These are phyloP conservation scores for Podila epigama DNA, from an alignment of 192 early-diverging fungal genomes.

Conservation along the genomic window DNA sequence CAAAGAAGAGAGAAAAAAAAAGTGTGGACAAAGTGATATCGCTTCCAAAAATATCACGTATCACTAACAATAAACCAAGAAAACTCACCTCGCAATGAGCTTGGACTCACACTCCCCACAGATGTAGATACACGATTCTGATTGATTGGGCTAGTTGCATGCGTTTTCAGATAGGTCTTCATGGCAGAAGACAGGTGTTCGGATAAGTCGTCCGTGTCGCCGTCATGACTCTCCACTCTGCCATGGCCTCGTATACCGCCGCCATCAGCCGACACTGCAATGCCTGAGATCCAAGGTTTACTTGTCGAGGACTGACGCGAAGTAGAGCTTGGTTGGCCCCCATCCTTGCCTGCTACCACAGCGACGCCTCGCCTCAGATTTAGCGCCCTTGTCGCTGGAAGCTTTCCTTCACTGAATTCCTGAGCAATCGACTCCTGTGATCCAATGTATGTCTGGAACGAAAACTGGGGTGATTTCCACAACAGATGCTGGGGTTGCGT, in stretches of 20 bases:
- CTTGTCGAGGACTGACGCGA: conserved; percentile 19
- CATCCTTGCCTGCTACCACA: conserved; percentile 50
- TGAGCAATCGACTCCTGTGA: conserved; percentile 34
- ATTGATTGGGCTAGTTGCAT: conserved; percentile 39
- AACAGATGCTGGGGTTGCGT: conserved; percentile 52
- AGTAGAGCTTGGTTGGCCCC: conserved; percentile 12
- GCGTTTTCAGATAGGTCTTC: conserved; percentile 13
- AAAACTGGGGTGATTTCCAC: conserved; percentile 60
- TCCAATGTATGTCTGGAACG: conserved; percentile 54
- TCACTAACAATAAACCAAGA: neutral
- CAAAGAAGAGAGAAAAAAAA: too few species aligned
- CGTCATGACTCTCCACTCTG: conserved; percentile 32
- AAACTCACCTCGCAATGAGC: conserved; percentile 33
- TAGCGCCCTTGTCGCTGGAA: conserved; percentile 51
- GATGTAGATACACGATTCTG: conserved; percentile 43
- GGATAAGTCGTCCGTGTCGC: conserved; percentile 35
- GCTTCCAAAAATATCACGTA: too few species aligned
- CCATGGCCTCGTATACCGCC: conserved; percentile 12
- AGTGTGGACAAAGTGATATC: too few species aligned
- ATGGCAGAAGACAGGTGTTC: conserved; percentile 32
- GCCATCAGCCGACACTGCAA: conserved; percentile 17
- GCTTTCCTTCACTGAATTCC: conserved; percentile 35
- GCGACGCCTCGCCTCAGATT: conserved; percentile 54
- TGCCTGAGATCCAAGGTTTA: conserved; percentile 40
- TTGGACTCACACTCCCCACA: conserved; percentile 31